Conservation (phyloP, 2,329 filamentous ascomycete genomes). For the Trichoderma sp. region DNA sequence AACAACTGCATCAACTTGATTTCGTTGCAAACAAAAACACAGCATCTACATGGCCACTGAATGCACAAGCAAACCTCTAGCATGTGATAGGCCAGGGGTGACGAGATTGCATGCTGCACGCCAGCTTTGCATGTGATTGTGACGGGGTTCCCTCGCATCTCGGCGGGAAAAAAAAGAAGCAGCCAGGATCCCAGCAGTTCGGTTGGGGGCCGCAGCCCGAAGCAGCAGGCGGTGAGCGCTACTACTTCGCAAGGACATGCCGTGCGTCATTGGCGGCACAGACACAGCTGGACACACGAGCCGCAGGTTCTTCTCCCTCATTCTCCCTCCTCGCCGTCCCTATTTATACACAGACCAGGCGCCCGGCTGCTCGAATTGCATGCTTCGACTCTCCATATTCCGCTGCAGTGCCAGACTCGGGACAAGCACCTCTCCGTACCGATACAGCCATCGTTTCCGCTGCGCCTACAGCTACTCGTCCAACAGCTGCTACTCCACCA, state of each 20-base stretch:
- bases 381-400: slow-evolving; percentile 34
- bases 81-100: slow-evolving; percentile 28
- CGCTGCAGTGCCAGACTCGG: slow-evolving; percentile 30
- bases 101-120: slow-evolving; percentile 4
- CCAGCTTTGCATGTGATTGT: slow-evolving; percentile 26
- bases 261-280: slow-evolving; percentile 26
- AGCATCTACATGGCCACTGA: neutral
- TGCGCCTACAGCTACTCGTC: neutral
- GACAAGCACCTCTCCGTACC: slow-evolving; percentile 30
- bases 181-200: slow-evolving; percentile 21
- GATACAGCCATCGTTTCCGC: slow-evolving; percentile 9
- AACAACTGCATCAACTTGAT: neutral
- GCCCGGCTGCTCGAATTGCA: slow-evolving; percentile 27
- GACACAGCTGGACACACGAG: slow-evolving; percentile 19
- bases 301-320: slow-evolving; percentile 9
- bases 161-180: slow-evolving; percentile 27
- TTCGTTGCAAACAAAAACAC: neutral
- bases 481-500: slow-evolving; percentile 30
- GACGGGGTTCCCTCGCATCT: slow-evolving; percentile 30
- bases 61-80: neutral
- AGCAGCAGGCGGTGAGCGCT: slow-evolving; percentile 32
- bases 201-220: slow-evolving; percentile 31
- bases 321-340: neutral
- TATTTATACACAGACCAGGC: slow-evolving; percentile 16
- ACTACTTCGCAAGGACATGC: neutral